A percentile compares a stretch with the other conserved stretches of the same genome.
Evolutionary conservation across 2,329 filamentous ascomycete species (phyloP).

Genomic region (Macrophomina tecta): DNA sequence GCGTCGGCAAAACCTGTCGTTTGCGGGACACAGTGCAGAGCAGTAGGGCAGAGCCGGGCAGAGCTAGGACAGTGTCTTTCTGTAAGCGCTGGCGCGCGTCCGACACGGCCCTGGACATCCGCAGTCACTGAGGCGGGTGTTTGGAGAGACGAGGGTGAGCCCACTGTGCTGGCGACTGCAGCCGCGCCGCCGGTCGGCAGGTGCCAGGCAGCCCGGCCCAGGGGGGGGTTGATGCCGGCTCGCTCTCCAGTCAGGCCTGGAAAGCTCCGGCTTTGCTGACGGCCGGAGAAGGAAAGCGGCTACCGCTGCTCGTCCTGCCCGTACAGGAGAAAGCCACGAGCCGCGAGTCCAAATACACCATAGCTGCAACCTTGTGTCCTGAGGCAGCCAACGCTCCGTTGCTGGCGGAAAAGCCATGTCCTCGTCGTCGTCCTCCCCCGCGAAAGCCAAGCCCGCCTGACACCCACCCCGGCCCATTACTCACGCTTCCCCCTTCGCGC

Average conservation of each 20-base stretch:
- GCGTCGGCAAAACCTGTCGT: slow-evolving; percentile 19
- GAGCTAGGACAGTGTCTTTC: too few relatives aligned
- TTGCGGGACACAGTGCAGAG: neutral
- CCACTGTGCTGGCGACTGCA: neutral
- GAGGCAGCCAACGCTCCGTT: neutral
- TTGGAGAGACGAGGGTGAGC: neutral
- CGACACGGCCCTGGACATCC: neutral
- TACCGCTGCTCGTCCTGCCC: slow-evolving; percentile 25
- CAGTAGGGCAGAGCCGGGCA: too few relatives aligned
- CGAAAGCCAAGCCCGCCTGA: slow-evolving; percentile 9
- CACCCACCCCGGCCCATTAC: neutral
- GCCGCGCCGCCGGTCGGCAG: neutral
- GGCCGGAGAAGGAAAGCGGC: slow-evolving; percentile 15
- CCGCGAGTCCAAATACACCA: slow-evolving; percentile 15
- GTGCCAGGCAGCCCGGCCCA: neutral
- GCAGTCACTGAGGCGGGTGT: neutral
- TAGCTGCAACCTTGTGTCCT: neutral
- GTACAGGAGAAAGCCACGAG: slow-evolving; percentile 24
- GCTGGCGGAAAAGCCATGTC: neutral
- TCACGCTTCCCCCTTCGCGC: neutral
- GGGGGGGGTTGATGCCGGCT: neutral
- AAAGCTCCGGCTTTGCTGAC: slow-evolving; percentile 4
- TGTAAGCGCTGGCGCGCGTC: neutral
- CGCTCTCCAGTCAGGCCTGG: neutral
- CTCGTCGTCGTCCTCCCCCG: neutral